Base-by-base conservation (phyloP, 1,139 yeast species). In the Lodderomyces margitis region DNA sequence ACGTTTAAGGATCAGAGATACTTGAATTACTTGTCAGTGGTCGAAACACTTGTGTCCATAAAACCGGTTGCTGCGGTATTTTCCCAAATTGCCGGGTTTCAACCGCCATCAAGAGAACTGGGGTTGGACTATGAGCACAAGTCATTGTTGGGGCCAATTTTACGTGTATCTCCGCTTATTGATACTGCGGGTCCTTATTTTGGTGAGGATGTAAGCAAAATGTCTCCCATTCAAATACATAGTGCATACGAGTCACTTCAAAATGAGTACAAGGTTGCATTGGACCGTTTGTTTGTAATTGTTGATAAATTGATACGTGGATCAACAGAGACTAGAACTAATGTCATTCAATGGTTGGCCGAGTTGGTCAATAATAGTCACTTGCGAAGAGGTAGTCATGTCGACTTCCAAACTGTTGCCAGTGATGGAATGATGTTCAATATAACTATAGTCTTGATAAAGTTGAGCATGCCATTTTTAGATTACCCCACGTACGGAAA, bases 371-470 rank as follows among this genome's bases (percentile, higher is more conserved):
- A 91, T 55, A 71, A 78, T 45, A 89, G 91, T 58, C 97, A 91
- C 62, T 75, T 87, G 54, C 79, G 98, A 62, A 77, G 87, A 52
- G 97, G 97, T 37, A 81, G 87, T 51, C 95, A 87, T 59, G 86
- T 92, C 3, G 83, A 86, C 53, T 75, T 78, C 7, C 67, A 73
- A 15, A 76, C 80, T 42, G 68, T 87, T 40, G 81, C 95, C 1
- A 73, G 88, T 6, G 91, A 91, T 64, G 92, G 91, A 0, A 75
- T 92, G 47, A 85, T 89, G 87, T 70, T 83, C 44, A 92, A 91
- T 58, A 74, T 88, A 17, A 70, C 92, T 0, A 59, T 80, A 42
- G 68, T 91, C 1, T 66, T 91, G 46, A 74, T 85, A 43, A 79
- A 76, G 55, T 75, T 94, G 45, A 82, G 95, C 36, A 79, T 82